Evolutionary conservation across 2,329 filamentous ascomycete genomes (phyloP).

Genomic region (Ophioceras dolichostomum): DNA sequence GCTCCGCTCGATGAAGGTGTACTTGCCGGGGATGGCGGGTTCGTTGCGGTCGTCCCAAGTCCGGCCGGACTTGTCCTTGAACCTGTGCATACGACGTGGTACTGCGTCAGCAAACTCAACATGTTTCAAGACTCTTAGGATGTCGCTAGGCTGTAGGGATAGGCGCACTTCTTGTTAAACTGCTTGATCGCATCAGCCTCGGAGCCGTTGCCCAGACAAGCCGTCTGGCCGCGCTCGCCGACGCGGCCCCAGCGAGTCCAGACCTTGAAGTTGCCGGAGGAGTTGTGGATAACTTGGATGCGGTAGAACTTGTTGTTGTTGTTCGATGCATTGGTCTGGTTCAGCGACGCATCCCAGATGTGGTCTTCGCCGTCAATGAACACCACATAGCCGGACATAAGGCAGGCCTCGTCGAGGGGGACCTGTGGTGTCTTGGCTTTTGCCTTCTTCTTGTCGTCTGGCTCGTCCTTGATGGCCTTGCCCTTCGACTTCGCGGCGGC

Average conservation of each 20-base stretch:
- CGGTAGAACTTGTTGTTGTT: slow-evolving; percentile 83
- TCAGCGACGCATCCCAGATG: slow-evolving; percentile 70
- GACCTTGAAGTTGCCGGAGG: slow-evolving; percentile 32
- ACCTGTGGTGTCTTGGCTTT: slow-evolving; percentile 32
- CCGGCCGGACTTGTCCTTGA: slow-evolving; percentile 48
- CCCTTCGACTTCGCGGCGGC: not conserved
- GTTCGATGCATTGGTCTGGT: slow-evolving; percentile 57
- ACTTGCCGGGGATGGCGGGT: slow-evolving; percentile 53
- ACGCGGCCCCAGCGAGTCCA: slow-evolving; percentile 81
- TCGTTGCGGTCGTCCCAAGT: slow-evolving; percentile 39
- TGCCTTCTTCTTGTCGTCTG: slow-evolving; percentile 25
- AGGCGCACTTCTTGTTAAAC: slow-evolving; percentile 39
- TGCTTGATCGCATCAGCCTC: slow-evolving; percentile 30
- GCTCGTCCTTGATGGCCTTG: slow-evolving; percentile 6
- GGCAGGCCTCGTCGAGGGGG: slow-evolving; percentile 35
- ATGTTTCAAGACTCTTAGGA: no score
- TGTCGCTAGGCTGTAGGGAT: no score
- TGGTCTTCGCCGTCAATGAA: slow-evolving; percentile 53
- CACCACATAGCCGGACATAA: slow-evolving; percentile 33
- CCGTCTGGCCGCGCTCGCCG: slow-evolving; percentile 41
- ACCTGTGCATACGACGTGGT: no score
- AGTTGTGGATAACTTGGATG: slow-evolving; percentile 43
- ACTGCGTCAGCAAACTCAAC: not conserved
- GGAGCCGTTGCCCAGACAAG: slow-evolving; percentile 25
- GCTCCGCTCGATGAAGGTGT: slow-evolving; percentile 68